Percentiles rank a stretch among this genome's conserved stretches.
Evolutionary conservation across 2,329 filamentous ascomycete species (phyloP).

Genomic region (Drechmeria coniospora): DNA sequence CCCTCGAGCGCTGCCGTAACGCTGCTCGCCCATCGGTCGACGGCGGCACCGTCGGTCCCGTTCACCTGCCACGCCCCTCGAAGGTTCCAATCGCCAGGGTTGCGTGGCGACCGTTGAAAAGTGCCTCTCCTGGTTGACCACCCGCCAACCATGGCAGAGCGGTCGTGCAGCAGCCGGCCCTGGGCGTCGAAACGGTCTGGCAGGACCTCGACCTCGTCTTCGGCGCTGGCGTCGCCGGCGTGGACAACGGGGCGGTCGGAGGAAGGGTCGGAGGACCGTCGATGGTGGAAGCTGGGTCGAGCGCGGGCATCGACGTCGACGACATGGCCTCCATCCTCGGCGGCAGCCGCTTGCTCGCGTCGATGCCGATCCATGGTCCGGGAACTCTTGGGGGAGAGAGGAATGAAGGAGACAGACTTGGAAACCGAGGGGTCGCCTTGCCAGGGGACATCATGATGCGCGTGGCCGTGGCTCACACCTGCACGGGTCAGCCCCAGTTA

Average conservation of each 20-base stretch:
- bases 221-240: constrained; percentile 10
- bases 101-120: constrained; percentile 22
- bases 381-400: constrained; percentile 33
- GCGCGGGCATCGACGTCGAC: constrained; percentile 6
- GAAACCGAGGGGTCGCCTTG: constrained; percentile 5
- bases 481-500: too few relatives aligned
- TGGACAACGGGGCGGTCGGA: constrained; percentile 14
- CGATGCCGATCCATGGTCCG: constrained; percentile 28
- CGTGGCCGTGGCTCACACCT: constrained; percentile 6
- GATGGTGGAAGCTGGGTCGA: constrained; percentile 8
- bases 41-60: constrained; percentile 25
- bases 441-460: not conserved
- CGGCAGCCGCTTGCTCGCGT: constrained; percentile 15
- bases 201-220: constrained; percentile 25
- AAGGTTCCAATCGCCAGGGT: constrained; percentile 19
- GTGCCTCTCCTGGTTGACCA: constrained; percentile 24
- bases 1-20: constrained; percentile 16
- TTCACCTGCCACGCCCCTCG: constrained; percentile 28
- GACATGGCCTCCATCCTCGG: constrained; percentile 6
- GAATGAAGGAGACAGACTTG: constrained; percentile 31
- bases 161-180: constrained; percentile 23
- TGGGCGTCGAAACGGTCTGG: constrained; percentile 31
- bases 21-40: constrained; percentile 18
- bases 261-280: constrained; percentile 19
- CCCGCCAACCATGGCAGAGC: constrained; percentile 5